Conservation (phyloP, 2,329 filamentous ascomycete genomes). For the Xylaria sp. region DNA sequence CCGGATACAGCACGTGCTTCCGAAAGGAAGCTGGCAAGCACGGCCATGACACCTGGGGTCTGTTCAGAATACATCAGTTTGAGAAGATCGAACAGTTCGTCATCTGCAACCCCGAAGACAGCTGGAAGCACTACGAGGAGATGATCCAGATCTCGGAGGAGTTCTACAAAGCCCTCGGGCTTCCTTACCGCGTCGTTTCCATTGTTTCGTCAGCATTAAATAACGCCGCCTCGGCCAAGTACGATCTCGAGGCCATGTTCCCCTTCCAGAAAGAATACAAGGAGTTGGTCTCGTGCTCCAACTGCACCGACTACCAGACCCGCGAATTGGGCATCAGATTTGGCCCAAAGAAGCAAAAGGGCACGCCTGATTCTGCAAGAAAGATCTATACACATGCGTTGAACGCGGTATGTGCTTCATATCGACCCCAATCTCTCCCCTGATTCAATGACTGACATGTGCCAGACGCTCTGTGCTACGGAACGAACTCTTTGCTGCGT, state of each 20-base stretch:
- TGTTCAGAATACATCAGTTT: slow-evolving; percentile 87
- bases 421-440: background rate
- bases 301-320: slow-evolving; percentile 98
- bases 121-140: slow-evolving; percentile 88
- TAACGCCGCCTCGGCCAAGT: slow-evolving; percentile 90
- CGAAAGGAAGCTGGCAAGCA: slow-evolving; percentile 94
- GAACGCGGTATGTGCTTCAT: slow-evolving; percentile 74
- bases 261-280: slow-evolving; percentile 98
- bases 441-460: slow-evolving; percentile 9
- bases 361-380: slow-evolving; percentile 63
- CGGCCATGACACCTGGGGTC: slow-evolving; percentile 94
- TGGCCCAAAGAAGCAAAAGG: slow-evolving; percentile 86
- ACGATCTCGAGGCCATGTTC: slow-evolving; percentile 96
- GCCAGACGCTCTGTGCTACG: slow-evolving; percentile 67
- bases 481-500: slow-evolving; percentile 94
- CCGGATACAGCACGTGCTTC: slow-evolving; percentile 95
- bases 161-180: slow-evolving; percentile 89
- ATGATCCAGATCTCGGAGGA: slow-evolving; percentile 94
- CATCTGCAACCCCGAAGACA: slow-evolving; percentile 79
- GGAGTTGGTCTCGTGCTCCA: slow-evolving; percentile 77
- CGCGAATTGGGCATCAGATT: slow-evolving; percentile 92
- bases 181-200: slow-evolving; percentile 91
- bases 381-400: slow-evolving; percentile 96
- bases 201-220: slow-evolving; percentile 98
- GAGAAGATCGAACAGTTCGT: slow-evolving; percentile 76